phyloP scores from a whole-genome alignment of 768 basidiomycete genomes.

The Leccinum variicolor region DNA sequence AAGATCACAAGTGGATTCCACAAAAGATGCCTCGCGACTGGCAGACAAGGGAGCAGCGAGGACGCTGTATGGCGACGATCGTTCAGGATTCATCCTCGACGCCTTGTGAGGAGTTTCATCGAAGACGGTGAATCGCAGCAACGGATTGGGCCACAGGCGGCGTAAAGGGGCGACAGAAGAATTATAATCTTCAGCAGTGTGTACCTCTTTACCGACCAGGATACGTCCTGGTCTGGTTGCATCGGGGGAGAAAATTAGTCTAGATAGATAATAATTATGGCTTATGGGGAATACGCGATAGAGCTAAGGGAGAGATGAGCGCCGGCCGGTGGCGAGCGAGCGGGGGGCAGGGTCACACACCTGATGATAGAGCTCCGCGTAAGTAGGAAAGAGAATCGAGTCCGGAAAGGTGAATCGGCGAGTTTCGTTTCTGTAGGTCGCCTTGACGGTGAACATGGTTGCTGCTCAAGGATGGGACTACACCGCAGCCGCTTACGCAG shows the following conservation, averaged over 20 bases:
- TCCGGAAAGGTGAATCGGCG: slow-evolving; percentile 61
- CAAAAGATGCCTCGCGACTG: background rate
- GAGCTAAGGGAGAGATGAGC: slow-evolving; percentile 45
- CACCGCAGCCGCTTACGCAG: slow-evolving; percentile 18
- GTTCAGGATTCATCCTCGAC: slow-evolving; percentile 13
- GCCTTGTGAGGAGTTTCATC: slow-evolving; percentile 47
- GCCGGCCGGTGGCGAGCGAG: slow-evolving; percentile 2
- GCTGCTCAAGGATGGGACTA: slow-evolving; percentile 17
- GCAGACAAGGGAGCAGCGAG: background rate
- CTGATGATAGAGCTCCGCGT: slow-evolving; percentile 58
- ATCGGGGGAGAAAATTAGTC: slow-evolving; percentile 67
- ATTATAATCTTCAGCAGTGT: slow-evolving; percentile 55
- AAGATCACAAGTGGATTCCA: background rate
- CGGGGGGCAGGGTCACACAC: slow-evolving; percentile 35
- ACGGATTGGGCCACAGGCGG: slow-evolving; percentile 52
- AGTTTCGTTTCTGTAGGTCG: slow-evolving; percentile 68
- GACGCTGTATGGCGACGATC: slow-evolving; percentile 4
- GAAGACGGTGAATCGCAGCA: slow-evolving; percentile 60
- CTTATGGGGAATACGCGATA: slow-evolving; percentile 66
- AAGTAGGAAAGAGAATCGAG: slow-evolving; percentile 56
- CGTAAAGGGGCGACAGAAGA: slow-evolving; percentile 47
- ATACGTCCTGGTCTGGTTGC: slow-evolving; percentile 52
- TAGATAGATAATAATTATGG: slow-evolving; percentile 58
- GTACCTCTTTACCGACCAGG: slow-evolving; percentile 59
- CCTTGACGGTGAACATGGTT: slow-evolving; percentile 75